Conservation (phyloP, 2,329 filamentous ascomycete species). For the Fusarium sororula region DNA sequence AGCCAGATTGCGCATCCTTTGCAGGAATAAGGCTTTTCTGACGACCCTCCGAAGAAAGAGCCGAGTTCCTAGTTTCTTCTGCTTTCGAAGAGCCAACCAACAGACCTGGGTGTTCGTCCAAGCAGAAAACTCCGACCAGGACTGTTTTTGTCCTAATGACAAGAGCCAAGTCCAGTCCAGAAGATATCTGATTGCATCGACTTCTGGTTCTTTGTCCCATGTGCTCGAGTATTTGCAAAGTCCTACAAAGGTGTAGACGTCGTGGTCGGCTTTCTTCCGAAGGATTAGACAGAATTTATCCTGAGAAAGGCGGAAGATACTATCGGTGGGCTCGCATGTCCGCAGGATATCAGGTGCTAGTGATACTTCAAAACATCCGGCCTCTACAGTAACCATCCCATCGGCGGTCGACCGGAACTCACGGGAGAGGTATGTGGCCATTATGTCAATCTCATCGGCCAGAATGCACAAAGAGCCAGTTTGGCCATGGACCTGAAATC, state of each 20-base stretch:
- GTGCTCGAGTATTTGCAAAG: not conserved
- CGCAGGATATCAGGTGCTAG: not conserved
- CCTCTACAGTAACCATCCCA: not conserved
- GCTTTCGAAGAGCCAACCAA: not conserved
- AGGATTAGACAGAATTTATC: not conserved
- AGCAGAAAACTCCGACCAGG: not conserved
- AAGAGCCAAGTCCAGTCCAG: not conserved
- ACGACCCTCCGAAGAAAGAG: not conserved
- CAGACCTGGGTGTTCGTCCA: not conserved
- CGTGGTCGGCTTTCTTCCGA: not conserved
- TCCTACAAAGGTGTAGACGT: not conserved
- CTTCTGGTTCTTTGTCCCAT: rapidly evolving
- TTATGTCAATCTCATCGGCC: not conserved
- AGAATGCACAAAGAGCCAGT: not conserved
- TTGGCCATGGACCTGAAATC: not conserved
- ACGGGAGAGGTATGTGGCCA: not conserved
- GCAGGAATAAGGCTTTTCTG: not conserved
- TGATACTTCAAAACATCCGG: not conserved
- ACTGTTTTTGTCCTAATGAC: rapidly evolving
- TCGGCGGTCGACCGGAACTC: not conserved
- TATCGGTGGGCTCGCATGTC: not conserved
- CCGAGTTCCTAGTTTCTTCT: not conserved
- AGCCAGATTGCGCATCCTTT: rapidly evolving
- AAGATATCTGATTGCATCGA: not conserved
- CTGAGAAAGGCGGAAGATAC: not conserved